phyloP scores from a whole-genome alignment of 2,329 filamentous ascomycete genomes.

The Cytospora schulzeri region DNA sequence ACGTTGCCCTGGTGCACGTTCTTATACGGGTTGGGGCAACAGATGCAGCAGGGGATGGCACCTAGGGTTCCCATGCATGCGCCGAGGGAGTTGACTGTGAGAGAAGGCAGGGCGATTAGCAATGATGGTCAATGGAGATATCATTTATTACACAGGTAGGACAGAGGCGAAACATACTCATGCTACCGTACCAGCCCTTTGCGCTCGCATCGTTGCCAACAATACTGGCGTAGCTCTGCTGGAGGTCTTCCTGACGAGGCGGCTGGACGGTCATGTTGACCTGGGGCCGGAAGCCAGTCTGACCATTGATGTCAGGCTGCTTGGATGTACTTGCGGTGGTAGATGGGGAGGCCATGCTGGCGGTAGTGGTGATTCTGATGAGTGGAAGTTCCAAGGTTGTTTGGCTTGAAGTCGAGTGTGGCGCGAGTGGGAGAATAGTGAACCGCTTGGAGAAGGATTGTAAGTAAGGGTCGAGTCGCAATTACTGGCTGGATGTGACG shows the following conservation, averaged over 20 bases:
- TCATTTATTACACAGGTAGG: neutral
- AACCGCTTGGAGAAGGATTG: no score
- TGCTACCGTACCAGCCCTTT: constrained; percentile 85
- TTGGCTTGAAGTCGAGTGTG: no score
- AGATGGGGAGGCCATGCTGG: constrained; percentile 14
- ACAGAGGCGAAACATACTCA: constrained; percentile 61
- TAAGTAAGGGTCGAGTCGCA: neutral
- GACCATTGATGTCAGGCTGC: constrained; percentile 30
- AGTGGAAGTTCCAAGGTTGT: no score
- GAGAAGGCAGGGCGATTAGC: neutral
- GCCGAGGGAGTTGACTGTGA: constrained; percentile 72
- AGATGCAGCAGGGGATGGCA: constrained; percentile 86
- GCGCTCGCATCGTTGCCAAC: constrained; percentile 67
- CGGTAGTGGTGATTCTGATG: constrained; percentile 3
- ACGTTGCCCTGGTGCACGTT: constrained; percentile 91
- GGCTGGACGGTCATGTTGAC: constrained; percentile 73
- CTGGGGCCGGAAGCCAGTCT: constrained; percentile 50
- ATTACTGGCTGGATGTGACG: no score
- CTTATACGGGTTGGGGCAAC: constrained; percentile 96
- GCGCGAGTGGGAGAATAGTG: neutral
- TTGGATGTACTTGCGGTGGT: constrained; percentile 28
- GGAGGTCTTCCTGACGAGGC: constrained; percentile 79
- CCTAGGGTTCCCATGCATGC: constrained; percentile 74
- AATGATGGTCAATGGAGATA: neutral
- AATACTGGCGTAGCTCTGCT: constrained; percentile 73